A percentile compares a stretch with the other conserved stretches of the same genome.
These are phyloP conservation scores for Nidularia sp. DNA, from an alignment of 768 basidiomycete species.

Conservation along the genomic window DNA sequence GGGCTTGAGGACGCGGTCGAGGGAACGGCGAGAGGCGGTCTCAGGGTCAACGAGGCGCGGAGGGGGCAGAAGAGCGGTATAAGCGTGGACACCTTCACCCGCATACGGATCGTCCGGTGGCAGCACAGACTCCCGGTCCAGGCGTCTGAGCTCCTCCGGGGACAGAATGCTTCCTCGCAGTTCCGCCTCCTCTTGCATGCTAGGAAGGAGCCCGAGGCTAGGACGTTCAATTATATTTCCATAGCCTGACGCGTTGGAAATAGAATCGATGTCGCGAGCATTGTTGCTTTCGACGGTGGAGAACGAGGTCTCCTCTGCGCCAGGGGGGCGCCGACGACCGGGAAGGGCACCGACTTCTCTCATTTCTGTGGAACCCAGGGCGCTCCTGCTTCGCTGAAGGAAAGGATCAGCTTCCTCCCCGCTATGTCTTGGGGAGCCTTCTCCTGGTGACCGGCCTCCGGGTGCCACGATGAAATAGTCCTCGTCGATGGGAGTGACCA, in stretches of 20 bases:
- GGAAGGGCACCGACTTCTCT: slow-evolving; percentile 18
- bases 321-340: slow-evolving; percentile 10
- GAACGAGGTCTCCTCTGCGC: neutral
- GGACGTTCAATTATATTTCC: slow-evolving; percentile 9
- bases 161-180: slow-evolving; percentile 28
- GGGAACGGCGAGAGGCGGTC: slow-evolving; percentile 10
- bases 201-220: slow-evolving; percentile 20
- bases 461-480: slow-evolving; percentile 34
- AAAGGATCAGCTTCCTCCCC: slow-evolving; percentile 71
- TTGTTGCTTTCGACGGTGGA: neutral
- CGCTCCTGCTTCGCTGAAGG: slow-evolving; percentile 32
- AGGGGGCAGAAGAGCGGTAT: slow-evolving; percentile 25
- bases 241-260: slow-evolving; percentile 36
- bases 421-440: slow-evolving; percentile 65
- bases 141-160: slow-evolving; percentile 27
- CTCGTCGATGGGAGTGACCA: slow-evolving; percentile 27
- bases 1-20: slow-evolving; percentile 9
- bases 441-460: slow-evolving; percentile 41
- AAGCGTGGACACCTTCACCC: slow-evolving; percentile 24
- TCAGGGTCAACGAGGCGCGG: slow-evolving; percentile 30
- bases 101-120: slow-evolving; percentile 15
- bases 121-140: slow-evolving; percentile 30
- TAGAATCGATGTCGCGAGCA: neutral
- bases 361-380: slow-evolving; percentile 3
- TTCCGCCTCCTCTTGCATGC: slow-evolving; percentile 24